These are phyloP conservation scores for Dioscorea cayenensis DNA, from an alignment of 116 monocot species.

Conservation along the genomic window DNA sequence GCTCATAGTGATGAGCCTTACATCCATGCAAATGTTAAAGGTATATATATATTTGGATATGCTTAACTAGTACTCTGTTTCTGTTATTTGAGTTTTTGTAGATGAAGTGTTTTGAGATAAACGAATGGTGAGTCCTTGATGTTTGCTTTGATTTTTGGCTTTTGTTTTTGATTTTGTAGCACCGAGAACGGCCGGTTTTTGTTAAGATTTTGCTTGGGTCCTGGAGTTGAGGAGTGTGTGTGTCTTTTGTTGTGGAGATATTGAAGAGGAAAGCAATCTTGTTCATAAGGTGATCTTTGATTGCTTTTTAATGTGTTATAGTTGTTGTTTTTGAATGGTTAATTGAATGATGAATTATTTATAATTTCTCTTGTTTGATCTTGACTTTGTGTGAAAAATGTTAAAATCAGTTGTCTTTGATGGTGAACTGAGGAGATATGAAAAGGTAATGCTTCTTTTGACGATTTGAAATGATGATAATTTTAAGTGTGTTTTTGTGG, in stretches of 20 bases:
- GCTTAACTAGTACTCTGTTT: background rate
- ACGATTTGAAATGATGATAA: too few relatives aligned
- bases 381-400: background rate
- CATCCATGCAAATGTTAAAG: conserved; percentile 71
- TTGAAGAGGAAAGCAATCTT: conserved; percentile 65
- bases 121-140: background rate
- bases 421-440: background rate
- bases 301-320: background rate
- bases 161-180: conserved; percentile 27
- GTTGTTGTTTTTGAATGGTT: background rate
- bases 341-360: too few relatives aligned
- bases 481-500: too few relatives aligned
- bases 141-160: background rate
- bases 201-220: conserved; percentile 83
- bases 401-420: background rate
- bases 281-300: conserved; percentile 58
- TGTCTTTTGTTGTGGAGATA: conserved; percentile 38
- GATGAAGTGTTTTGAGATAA: background rate
- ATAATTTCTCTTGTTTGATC: background rate
- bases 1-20: conserved; percentile 62
- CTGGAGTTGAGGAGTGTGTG: conserved; percentile 61
- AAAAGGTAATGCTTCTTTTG: background rate
- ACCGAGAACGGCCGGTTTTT: conserved; percentile 80
- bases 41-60: conserved; percentile 11
- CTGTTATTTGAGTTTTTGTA: background rate